Evolutionary conservation across 2,329 filamentous ascomycete species (phyloP).

Genomic region (Talaromyces sp.): DNA sequence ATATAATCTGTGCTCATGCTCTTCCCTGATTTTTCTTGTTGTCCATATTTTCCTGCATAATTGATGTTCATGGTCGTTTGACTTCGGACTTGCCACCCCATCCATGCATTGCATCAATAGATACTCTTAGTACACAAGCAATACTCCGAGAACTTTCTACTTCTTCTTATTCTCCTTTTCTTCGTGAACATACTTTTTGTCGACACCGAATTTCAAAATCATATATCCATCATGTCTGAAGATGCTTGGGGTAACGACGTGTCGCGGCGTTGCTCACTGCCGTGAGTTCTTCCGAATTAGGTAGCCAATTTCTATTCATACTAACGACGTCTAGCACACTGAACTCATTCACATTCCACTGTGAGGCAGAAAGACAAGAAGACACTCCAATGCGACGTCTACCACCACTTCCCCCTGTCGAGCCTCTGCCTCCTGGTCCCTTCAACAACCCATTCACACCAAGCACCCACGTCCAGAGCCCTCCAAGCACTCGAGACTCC

Average conservation of each 20-base stretch:
- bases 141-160: conserved; percentile 16
- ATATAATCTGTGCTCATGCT: conserved; percentile 21
- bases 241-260: conserved; percentile 33
- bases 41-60: not conserved
- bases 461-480: conserved; percentile 32
- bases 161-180: conserved; percentile 8
- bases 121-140: not conserved
- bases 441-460: conserved; percentile 39
- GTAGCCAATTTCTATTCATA: not conserved
- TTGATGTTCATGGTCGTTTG: not conserved
- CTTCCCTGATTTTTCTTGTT: conserved; percentile 9
- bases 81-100: not conserved
- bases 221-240: conserved; percentile 29
- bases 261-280: conserved; percentile 36
- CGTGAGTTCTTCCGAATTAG: conserved; percentile 29
- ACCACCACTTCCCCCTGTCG: conserved; percentile 38
- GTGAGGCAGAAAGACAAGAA: conserved; percentile 24
- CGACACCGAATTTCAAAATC: not conserved
- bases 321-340: conserved; percentile 24
- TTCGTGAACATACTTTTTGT: conserved; percentile 11
- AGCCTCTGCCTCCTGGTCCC: conserved; percentile 39
- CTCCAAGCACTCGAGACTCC: conserved; percentile 35
- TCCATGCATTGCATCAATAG: conserved; percentile 19
- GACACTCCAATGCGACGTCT: conserved; percentile 38
- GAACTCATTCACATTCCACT: conserved; percentile 26